phyloP scores from a whole-genome alignment of 306 rosid genomes.

The Quercus engelmannii region DNA sequence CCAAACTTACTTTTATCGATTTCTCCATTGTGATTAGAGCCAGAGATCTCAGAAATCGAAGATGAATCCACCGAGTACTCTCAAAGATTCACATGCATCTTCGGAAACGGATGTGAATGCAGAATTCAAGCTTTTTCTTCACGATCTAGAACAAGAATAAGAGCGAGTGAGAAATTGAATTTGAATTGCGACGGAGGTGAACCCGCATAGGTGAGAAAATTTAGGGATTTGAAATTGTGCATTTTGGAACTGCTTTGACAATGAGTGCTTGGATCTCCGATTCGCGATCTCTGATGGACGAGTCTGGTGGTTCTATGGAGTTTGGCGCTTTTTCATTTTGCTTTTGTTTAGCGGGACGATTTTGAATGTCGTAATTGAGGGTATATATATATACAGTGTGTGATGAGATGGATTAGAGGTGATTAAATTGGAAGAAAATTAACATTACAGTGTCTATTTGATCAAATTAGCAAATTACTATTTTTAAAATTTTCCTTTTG shows the following conservation, averaged over 20 bases:
- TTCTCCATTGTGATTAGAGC: slow-evolving; percentile 12
- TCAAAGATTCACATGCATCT: neutral
- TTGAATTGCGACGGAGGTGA: neutral
- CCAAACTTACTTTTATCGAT: neutral
- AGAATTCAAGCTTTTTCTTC: slow-evolving; percentile 20
- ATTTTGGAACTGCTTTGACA: neutral
- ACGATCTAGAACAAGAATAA: slow-evolving; percentile 5
- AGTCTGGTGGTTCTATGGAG: slow-evolving; percentile 7
- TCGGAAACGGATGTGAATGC: slow-evolving; percentile 10
- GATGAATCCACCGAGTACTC: slow-evolving; percentile 12
- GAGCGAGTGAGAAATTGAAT: neutral
- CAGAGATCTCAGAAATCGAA: slow-evolving; percentile 8
- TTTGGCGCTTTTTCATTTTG: slow-evolving; percentile 18
- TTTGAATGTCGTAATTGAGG: neutral
- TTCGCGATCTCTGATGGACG: slow-evolving; percentile 22
- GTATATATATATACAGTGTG: too few species aligned
- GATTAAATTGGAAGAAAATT: too few species aligned
- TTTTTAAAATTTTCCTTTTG: too few species aligned
- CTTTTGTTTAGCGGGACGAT: slow-evolving; percentile 2
- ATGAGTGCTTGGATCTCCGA: slow-evolving; percentile 15
- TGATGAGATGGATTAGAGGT: too few species aligned
- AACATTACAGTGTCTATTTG: too few species aligned
- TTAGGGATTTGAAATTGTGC: slow-evolving; percentile 3
- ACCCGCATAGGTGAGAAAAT: neutral
- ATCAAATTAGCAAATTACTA: too few species aligned